Base-by-base conservation (phyloP, 768 basidiomycete species). In the Gautieria morchelliformis region DNA sequence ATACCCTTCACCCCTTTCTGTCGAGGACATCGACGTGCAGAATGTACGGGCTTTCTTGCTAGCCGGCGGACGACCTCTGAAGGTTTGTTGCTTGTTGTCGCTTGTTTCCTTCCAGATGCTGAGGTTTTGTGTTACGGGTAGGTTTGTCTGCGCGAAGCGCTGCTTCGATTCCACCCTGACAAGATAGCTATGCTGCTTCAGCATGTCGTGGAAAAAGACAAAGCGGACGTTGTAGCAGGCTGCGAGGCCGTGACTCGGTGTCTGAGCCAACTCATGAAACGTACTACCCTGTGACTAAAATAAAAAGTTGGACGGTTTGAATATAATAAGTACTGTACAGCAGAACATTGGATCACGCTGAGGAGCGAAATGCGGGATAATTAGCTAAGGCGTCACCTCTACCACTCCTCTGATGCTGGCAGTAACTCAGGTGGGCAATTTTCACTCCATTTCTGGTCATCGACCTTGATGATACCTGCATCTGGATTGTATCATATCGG, bases 121-220 rank as follows among this genome's bases (percentile, higher is more conserved):
- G 8, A 46, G 15, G 7, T 15, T 46, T 4, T 46, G 8, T 46
- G 45, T 46, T 37, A 76, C 77, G 55, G 59, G 67, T 80, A 75
- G 68, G 81, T 82, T 45, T 71, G 78, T 41, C 69, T 88, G 6
- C 75, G 85, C 35, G 75, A 74, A 49, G 80, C 83, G 0, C 67
- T 89, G 45, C 67, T 88, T 56, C 74, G 82, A 9, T 87, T 83
- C 78, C 84, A 85, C 64, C 84, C 85, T 1, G 84, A 86, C 65
- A 85, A 85, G 69, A 70, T 79, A 61, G 72, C 75, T 4, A 56
- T 60, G 2, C 59, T 83, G 15, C 62, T 82, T n/a, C 60, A 65
- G 15, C 72, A 74, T 37, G 74, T 80, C 8, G 66, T 67, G 1
- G 70, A 72, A 2, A 71, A 73, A n/a, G 79, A 83, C 57, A 56